phyloP scores from a whole-genome alignment of 2,329 filamentous ascomycete species.

The Pseudohalonectria lignicola region DNA sequence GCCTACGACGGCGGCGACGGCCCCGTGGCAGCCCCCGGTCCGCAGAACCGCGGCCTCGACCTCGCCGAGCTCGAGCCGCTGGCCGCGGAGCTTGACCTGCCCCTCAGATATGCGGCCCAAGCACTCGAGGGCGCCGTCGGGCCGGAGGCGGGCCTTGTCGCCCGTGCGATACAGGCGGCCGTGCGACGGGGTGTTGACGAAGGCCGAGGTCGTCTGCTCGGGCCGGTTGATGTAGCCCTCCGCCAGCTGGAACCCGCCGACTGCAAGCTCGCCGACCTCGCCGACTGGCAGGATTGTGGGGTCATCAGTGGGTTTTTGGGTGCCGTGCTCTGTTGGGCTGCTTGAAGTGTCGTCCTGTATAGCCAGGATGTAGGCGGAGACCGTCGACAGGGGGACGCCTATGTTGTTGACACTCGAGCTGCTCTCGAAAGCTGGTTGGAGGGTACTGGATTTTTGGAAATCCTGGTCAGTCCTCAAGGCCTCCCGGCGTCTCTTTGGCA shows the following conservation, averaged over 20 bases:
- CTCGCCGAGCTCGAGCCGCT: slow-evolving; percentile 72
- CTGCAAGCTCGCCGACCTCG: slow-evolving; percentile 65
- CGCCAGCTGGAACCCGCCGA: slow-evolving; percentile 74
- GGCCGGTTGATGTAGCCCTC: slow-evolving; percentile 71
- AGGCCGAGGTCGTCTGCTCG: slow-evolving; percentile 62
- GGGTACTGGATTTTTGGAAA: slow-evolving; percentile 37
- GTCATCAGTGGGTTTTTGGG: slow-evolving; percentile 4
- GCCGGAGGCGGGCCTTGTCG: slow-evolving; percentile 62
- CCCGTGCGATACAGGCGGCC: slow-evolving; percentile 75
- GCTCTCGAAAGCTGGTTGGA: slow-evolving; percentile 52
- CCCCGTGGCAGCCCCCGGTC: slow-evolving; percentile 50
- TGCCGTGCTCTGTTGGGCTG: not conserved
- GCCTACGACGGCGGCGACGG: slow-evolving; percentile 55
- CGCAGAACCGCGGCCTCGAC: slow-evolving; percentile 60
- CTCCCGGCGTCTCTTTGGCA: too few relatives aligned
- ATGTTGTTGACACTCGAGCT: slow-evolving; percentile 55
- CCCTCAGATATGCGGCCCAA: slow-evolving; percentile 68
- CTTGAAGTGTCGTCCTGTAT: slow-evolving; percentile 21
- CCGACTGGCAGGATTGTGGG: slow-evolving; percentile 51
- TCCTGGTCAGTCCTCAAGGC: too few relatives aligned
- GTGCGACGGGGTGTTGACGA: slow-evolving; percentile 51
- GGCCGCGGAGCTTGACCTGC: slow-evolving; percentile 79
- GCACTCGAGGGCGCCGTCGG: slow-evolving; percentile 67
- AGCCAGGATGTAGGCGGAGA: slow-evolving; percentile 62
- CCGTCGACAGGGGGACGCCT: slow-evolving; percentile 68